Base-by-base conservation (phyloP, 768 basidiomycete genomes). In the Calocera viscosa region DNA sequence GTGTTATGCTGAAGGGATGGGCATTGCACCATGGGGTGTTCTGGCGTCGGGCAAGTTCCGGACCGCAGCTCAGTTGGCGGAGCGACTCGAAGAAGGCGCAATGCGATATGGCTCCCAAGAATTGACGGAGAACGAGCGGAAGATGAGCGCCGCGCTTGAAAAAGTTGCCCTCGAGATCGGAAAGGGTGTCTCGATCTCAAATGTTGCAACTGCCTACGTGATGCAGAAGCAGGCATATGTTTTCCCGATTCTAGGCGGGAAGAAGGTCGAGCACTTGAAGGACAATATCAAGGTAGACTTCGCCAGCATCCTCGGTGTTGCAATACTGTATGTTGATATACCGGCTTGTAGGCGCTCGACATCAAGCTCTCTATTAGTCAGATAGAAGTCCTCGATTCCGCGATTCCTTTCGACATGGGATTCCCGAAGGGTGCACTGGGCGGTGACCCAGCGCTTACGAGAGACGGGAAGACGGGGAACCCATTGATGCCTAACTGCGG, bases 321-420 rank as follows among this genome's bases (percentile, higher is more conserved):
- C 19, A 16, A 28, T 3, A 26, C 16, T 32, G 2, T 16, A n/a
- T 60, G 24, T 26, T 60, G 53, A 60, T n/a, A n/a, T n/a, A n/a
- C 30, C 26, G 11, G 8, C 22, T 28, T 14, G 19, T 60, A 83
- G 70, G 82, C 83, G 2, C 72, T 84, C 7, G 76, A 79, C 12
- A 80, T 85, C 40, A 68, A 74, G 0, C 78, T 84, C 41, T 77
- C 78, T 1, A 69, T 75, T 0, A 78, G 80, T 39, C 82, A 84
- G 22, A 80, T 84, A 40, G 73, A 75, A 38, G 76, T 74, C 40
- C 69, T 85, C 12, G 83, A 85, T 63, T 72, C 75, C 26, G 72
- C 76, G 7, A 63, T 78, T 12, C 77, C 79, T 0, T 82, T 84
- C 68, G 78, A 82, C 49, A 67, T 69, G 16, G 84, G 84, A 2